Conservation (phyloP, 1,284 basidiomycete genomes). For the Leccinum ponderosum region DNA sequence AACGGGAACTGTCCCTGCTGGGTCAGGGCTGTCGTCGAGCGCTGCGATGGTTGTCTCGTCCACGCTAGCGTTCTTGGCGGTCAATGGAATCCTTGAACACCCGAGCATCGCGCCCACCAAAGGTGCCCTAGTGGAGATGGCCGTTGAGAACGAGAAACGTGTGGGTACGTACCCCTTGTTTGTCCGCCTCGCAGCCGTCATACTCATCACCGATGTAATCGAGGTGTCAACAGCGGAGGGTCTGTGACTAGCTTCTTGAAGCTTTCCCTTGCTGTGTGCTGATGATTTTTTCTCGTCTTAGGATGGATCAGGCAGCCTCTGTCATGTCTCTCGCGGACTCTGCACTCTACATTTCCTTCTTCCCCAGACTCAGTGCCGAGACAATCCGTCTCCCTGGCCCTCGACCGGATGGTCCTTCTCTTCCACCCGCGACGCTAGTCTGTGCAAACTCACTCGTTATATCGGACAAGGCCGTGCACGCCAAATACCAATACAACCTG, state of each 20-base stretch:
- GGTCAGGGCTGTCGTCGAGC: conserved; percentile 80
- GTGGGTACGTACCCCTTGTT: conserved; percentile 52
- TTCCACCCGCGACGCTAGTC: conserved; percentile 59
- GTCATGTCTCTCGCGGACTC: conserved; percentile 70
- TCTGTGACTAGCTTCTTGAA: conserved; percentile 33
- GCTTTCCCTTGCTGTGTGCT: not conserved
- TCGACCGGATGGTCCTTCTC: conserved; percentile 27
- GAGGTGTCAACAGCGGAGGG: conserved; percentile 75
- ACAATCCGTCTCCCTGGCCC: conserved; percentile 60
- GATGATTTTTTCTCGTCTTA: conserved; percentile 24
- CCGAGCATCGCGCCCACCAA: conserved; percentile 44
- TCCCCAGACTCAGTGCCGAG: conserved; percentile 68
- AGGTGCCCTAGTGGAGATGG: conserved; percentile 72
- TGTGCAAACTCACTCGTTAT: conserved; percentile 84
- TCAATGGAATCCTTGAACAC: conserved; percentile 63
- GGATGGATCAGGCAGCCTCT: conserved; percentile 85
- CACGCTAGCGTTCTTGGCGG: conserved; percentile 74
- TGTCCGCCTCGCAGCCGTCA: conserved; percentile 5
- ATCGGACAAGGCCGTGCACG: conserved; percentile 78
- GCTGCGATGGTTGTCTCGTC: conserved; percentile 86
- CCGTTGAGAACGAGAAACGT: conserved; percentile 80
- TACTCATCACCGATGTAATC: conserved; percentile 1
- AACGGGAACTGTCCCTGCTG: conserved; percentile 78
- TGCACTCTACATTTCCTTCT: conserved; percentile 81
- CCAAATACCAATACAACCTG: conserved; percentile 81